A percentile compares a stretch with the other conserved stretches of the same genome.
Evolutionary conservation across 139 green algal genomes (phyloP).

Genomic region (Dunaliella sp.): DNA sequence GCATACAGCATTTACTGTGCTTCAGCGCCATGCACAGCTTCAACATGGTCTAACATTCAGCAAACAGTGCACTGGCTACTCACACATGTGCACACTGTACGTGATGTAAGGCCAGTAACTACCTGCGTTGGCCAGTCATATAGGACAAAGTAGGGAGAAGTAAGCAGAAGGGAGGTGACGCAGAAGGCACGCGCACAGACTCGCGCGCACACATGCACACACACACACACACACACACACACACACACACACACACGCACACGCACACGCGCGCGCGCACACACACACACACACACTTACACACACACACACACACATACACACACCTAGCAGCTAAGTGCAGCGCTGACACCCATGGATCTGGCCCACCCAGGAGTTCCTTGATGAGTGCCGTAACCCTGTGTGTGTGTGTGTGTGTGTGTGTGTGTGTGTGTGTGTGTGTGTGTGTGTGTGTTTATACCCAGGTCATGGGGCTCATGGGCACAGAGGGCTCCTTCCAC

Average conservation of each 20-base stretch:
- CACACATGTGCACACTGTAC: background rate
- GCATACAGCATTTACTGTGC: too few relatives aligned
- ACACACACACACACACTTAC: background rate
- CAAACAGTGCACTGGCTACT: too few relatives aligned
- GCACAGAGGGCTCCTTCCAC: background rate
- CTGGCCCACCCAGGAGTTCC: background rate
- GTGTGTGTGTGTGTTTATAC: too few relatives aligned
- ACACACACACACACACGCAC: background rate
- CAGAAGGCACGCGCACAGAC: too few relatives aligned
- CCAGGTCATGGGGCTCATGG: background rate
- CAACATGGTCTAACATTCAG: too few relatives aligned
- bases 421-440: too few relatives aligned
- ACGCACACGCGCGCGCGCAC: background rate
- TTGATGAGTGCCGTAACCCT: background rate
- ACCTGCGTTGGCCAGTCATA: background rate
- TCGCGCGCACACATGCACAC: too few relatives aligned
- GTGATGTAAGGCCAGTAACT: too few relatives aligned
- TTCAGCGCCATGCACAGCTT: too few relatives aligned
- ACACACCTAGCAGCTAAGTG: conserved; percentile 21
- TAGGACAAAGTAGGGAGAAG: background rate
- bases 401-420: too few relatives aligned
- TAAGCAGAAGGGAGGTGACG: background rate
- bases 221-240: background rate
- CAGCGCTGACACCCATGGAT: conserved; percentile 39
- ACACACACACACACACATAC: background rate